Conservation (phyloP, 257 asterid species). For the Knoxia roxburghii region DNA sequence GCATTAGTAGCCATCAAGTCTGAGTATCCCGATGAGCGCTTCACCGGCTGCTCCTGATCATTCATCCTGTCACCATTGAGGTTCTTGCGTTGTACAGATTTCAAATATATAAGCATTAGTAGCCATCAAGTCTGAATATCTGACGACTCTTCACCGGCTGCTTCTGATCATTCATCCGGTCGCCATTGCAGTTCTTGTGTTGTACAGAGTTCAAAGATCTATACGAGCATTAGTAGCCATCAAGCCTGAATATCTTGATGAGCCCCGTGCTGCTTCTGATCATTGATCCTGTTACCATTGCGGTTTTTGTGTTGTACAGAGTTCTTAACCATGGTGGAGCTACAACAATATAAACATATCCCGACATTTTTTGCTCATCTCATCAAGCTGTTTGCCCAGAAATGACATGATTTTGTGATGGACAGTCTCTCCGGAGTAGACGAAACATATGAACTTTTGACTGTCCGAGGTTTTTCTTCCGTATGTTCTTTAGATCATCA, state of each 20-base stretch:
- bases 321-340: background rate
- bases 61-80: background rate
- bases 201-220: too few relatives aligned
- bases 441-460: background rate
- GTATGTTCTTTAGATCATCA: background rate
- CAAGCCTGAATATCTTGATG: too few relatives aligned
- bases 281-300: background rate
- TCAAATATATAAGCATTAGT: conserved; percentile 8
- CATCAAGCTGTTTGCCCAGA: background rate
- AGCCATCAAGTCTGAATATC: too few relatives aligned
- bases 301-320: background rate
- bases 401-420: background rate
- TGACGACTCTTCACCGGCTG: too few relatives aligned
- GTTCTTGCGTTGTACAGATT: conserved; percentile 2
- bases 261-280: too few relatives aligned
- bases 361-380: background rate
- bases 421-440: background rate
- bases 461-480: background rate
- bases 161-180: too few relatives aligned
- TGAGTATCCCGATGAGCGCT: too few relatives aligned
- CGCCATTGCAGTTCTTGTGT: background rate
- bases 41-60: too few relatives aligned
- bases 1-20: background rate
- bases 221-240: conserved; percentile 4
- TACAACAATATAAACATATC: background rate